These are phyloP conservation scores for Amesomyces nigricolor DNA, from an alignment of 2,329 filamentous ascomycete species.

Conservation along the genomic window DNA sequence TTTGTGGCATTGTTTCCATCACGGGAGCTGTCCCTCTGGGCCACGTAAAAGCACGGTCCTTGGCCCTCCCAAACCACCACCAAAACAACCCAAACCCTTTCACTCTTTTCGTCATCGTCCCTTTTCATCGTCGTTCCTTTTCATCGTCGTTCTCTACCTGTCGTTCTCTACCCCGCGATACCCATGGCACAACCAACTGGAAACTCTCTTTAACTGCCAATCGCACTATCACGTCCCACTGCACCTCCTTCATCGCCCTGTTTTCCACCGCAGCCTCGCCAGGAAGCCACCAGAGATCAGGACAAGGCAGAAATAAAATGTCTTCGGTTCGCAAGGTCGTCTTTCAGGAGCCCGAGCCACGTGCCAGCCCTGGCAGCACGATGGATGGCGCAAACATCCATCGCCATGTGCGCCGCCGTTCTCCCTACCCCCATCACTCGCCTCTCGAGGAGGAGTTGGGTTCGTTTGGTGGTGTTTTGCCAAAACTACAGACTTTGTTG, in stretches of 20 bases:
- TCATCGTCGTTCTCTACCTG: neutral
- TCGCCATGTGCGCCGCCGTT: conserved; percentile 12
- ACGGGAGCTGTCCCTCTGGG: no score
- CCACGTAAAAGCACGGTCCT: no score
- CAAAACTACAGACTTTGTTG: neutral
- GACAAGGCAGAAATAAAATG: conserved; percentile 8
- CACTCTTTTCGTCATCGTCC: neutral
- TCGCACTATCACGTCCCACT: neutral
- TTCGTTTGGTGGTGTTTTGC: neutral
- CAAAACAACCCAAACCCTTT: no score
- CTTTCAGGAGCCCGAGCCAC: conserved; percentile 11
- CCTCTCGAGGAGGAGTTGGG: conserved; percentile 10
- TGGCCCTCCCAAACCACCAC: no score
- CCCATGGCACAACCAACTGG: neutral
- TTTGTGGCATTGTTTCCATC: neutral
- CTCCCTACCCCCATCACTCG: conserved; percentile 14
- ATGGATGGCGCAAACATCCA: neutral
- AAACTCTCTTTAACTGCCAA: neutral
- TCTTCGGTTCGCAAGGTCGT: conserved; percentile 8
- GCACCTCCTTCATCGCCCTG: neutral
- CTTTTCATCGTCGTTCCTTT: neutral
- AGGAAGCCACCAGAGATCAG: neutral
- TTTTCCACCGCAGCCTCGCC: neutral
- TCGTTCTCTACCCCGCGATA: conserved; percentile 2
- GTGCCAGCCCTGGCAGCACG: neutral